These are phyloP conservation scores for Lachancea nothofagi DNA, from an alignment of 805 yeast species.

Conservation along the genomic window DNA sequence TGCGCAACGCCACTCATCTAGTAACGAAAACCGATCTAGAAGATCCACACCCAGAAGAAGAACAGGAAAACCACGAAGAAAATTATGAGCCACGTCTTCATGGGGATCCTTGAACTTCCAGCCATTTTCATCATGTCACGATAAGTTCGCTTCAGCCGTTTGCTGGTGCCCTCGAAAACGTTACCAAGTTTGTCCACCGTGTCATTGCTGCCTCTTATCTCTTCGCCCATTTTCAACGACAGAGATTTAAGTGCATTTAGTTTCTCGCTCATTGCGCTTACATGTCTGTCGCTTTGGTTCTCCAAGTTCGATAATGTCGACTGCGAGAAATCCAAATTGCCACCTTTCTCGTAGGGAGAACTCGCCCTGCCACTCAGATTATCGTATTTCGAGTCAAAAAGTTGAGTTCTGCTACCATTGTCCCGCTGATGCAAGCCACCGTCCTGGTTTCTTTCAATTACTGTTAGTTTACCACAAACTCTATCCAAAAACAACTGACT, in stretches of 20 bases:
- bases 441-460: slow-evolving; percentile 20
- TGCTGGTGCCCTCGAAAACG: slow-evolving; percentile 43
- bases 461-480: no score
- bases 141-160: slow-evolving; percentile 47
- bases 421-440: slow-evolving; percentile 27
- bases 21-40: background rate
- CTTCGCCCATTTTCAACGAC: slow-evolving; percentile 57
- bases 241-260: slow-evolving; percentile 51
- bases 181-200: slow-evolving; percentile 40
- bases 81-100: slow-evolving; percentile 55
- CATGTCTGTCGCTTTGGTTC: slow-evolving; percentile 58
- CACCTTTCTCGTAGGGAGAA: slow-evolving; percentile 39
- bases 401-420: slow-evolving; percentile 25
- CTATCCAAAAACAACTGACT: no score
- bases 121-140: slow-evolving; percentile 59
- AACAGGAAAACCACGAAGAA: slow-evolving; percentile 44
- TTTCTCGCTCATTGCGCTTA: slow-evolving; percentile 48
- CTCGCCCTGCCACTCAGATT: slow-evolving; percentile 17
- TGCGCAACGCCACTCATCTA: no score
- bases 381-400: slow-evolving; percentile 22
- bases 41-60: slow-evolving; percentile 46
- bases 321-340: slow-evolving; percentile 42
- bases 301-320: slow-evolving; percentile 54
- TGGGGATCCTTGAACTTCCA: slow-evolving; percentile 54
- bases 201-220: slow-evolving; percentile 49